Base-by-base conservation (phyloP, 352 stramenopile species). In the Phytophthora chlamydospora region DNA sequence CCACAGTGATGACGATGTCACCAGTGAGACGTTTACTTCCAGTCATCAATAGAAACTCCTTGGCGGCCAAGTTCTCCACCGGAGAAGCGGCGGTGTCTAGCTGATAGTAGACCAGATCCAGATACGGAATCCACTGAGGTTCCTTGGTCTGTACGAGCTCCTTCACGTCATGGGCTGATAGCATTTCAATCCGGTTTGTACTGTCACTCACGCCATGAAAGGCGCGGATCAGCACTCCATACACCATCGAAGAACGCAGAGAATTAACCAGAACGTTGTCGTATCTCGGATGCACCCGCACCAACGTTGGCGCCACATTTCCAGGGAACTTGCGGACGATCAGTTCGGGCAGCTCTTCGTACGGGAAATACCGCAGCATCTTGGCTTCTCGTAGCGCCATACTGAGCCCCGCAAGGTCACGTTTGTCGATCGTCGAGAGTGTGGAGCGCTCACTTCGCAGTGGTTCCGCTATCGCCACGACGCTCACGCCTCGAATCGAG, bases 91-190 rank as follows among this genome's bases (percentile, higher is more conserved):
- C 33, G 24, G 56, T 57, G 17, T 82, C 66, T 2, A 92, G 45
- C 31, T 83, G 57, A 39, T 88, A 88, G 36, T 80, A 91, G 1
- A 83, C 42, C 1, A 93, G 47, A 67, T 93, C 76, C 11, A 93
- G 62, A 33, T 79, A 88, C 14, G 83, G 80, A 29, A 87, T 73
- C 71, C 78, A 87, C 0, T 76, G 68, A 1, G 80, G 53, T 6
- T 70, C 54, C 21, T 71, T 78, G 3, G 68, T 45, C 36, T 72
- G 34, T 6, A 83, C 65, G 2, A 91, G 36, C 36, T 93, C 83
- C 21, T 63, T 59, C 27, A 91, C 68, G 24, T 91, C 81, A 29
- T 76, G 76, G 2, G 75, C 54, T 34, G 79, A 87, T 3, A 93
- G 41, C 12, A 78, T 13, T 34, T 85, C 67, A 7, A 91, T 41